Evolutionary conservation across 2,329 filamentous ascomycete species (phyloP).

Genomic region (Penicillium sp.): DNA sequence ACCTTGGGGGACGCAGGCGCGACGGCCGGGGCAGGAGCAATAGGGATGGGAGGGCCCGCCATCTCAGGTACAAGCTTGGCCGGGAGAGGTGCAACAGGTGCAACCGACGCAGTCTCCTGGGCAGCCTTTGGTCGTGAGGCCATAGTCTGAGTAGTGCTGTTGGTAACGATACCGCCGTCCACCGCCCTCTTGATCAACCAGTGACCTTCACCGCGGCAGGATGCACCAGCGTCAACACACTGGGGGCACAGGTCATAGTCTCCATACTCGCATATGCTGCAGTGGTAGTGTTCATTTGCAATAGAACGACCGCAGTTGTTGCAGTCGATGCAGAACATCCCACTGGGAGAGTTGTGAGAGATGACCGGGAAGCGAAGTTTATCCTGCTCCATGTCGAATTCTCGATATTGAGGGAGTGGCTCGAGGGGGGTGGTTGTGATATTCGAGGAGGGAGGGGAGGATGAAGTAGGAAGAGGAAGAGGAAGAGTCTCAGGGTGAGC

Average conservation of each 20-base stretch:
- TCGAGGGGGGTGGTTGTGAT: background rate
- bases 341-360: conserved; percentile 37
- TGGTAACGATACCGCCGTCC: conserved; percentile 75
- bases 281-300: conserved; percentile 86
- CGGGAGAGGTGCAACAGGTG: conserved; percentile 5
- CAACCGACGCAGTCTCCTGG: conserved; percentile 17
- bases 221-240: conserved; percentile 75
- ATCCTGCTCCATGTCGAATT: conserved; percentile 34
- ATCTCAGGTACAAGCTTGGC: conserved; percentile 30
- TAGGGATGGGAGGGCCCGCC: conserved; percentile 18
- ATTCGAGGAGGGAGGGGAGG: background rate
- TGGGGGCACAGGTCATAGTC: conserved; percentile 90
- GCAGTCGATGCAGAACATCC: conserved; percentile 84
- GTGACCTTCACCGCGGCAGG: conserved; percentile 79
- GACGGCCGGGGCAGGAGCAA: background rate
- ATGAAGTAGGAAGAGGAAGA: conserved; percentile 9
- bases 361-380: conserved; percentile 36
- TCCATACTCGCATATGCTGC: conserved; percentile 87
- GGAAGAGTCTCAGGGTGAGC: conserved; percentile 19
- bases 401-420: conserved; percentile 25
- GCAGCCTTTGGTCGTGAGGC: conserved; percentile 61
- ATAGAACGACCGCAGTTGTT: conserved; percentile 84
- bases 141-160: conserved; percentile 83
- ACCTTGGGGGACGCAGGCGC: background rate
- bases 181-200: conserved; percentile 94